Evolutionary conservation across 345 rosid genomes (phyloP), one percentile per base, ranked within the genome.

Genomic region (Hypericum perforatum): DNA sequence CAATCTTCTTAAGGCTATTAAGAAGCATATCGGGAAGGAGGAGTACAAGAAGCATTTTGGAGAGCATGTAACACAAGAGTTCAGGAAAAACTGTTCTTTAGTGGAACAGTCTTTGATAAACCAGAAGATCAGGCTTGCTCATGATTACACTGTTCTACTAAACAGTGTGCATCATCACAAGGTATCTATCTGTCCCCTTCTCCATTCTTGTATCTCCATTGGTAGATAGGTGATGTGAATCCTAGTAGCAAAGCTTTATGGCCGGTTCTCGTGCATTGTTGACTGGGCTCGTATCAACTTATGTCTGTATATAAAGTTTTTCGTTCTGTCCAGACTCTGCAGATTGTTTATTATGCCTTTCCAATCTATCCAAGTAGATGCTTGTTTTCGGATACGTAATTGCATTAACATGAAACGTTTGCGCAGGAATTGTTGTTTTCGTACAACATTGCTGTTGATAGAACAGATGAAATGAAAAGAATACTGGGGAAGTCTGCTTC

Each of bases 371-470:
- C 32, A 22, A 22, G 2, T 4, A 4, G 32, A 22, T 22, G 32
- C 32, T 22, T 22, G 32, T 22, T 22, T 22, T 22, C 32, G 1
- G 32, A 1, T 22, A 1, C 32, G 32, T 22, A 1, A 22, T 22
- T 22, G 2, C 32, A 22, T 4, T 4, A 22, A 22, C 32, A 1
- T 22, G 32, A 22, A 22, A 22, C 32, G 32, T 22, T 22, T 22
- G 4, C 67, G 77, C 79, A 83, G 97, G 94, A 89, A 6, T 62
- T 88, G 46, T 52, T 85, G 57, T 83, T 85, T 70, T 92, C 97
- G 7, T 88, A 92, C 84, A 88, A 85, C 68, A 79, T 92, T 55
- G 97, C 89, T 0, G 89, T 92, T 41, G 95, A 92, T 66, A 78
- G 94, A 66, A 59, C 95, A 11, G 80, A 82, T 3, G 95, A 92